Conservation (phyloP, 495 filamentous ascomycete genomes). For the Elasticomyces elasticus region DNA sequence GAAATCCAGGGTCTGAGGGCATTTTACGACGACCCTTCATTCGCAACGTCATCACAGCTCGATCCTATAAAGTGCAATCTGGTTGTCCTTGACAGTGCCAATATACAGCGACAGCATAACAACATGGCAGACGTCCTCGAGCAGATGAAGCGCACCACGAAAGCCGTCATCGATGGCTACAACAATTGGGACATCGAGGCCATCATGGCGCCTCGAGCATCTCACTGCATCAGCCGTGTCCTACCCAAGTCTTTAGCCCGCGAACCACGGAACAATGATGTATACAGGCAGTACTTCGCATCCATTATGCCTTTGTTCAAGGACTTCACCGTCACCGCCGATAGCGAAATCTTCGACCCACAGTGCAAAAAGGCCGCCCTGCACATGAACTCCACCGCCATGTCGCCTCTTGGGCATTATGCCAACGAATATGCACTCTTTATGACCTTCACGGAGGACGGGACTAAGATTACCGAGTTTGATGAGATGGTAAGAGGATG, state of each 20-base stretch:
- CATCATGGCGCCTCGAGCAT: not conserved
- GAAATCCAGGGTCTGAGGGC: too few relatives aligned
- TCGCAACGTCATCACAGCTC: too few relatives aligned
- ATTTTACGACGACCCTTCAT: too few relatives aligned
- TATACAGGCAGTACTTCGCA: not conserved
- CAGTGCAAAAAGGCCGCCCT: constrained; percentile 5
- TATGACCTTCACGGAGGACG: constrained; percentile 14
- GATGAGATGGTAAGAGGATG: constrained; percentile 19
- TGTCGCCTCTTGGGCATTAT: constrained; percentile 11
- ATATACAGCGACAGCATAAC: too few relatives aligned
- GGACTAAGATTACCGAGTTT: constrained; percentile 7
- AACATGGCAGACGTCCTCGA: not conserved
- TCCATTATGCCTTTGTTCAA: constrained; percentile 65
- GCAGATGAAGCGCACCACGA: not conserved
- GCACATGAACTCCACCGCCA: constrained; percentile 1
- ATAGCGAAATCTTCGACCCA: not conserved
- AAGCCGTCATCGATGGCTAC: not conserved
- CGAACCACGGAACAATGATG: not conserved
- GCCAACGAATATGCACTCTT: constrained; percentile 15
- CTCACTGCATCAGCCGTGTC: not conserved
- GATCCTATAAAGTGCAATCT: too few relatives aligned
- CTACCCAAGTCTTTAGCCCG: not conserved
- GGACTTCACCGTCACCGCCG: not conserved
- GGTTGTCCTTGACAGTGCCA: too few relatives aligned
- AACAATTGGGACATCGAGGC: not conserved